Conservation (phyloP, 306 rosid genomes). For the Dryas drummondii region DNA sequence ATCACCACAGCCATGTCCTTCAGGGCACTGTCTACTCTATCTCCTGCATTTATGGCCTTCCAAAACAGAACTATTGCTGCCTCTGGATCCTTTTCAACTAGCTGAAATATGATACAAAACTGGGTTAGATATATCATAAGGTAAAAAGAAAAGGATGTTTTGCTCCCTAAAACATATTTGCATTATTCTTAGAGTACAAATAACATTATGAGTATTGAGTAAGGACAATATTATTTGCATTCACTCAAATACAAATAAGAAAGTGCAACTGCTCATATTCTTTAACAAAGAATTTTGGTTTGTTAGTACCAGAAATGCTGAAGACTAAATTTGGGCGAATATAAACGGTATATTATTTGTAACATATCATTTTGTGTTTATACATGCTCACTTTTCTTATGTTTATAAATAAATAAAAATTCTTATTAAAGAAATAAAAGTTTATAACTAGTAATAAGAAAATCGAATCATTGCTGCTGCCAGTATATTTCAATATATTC, state of each 20-base stretch:
- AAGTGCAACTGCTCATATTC: no score
- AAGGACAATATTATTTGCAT: no score
- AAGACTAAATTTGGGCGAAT: no score
- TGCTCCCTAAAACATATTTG: neutral
- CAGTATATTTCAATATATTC: neutral
- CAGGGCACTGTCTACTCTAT: slow-evolving; percentile 84
- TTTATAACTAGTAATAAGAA: neutral
- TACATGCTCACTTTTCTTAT: no score
- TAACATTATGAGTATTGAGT: neutral
- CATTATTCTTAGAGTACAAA: neutral
- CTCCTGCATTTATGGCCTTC: slow-evolving; percentile 82
- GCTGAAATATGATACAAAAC: slow-evolving; percentile 28
- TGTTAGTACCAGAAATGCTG: no score
- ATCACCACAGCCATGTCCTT: slow-evolving; percentile 94
- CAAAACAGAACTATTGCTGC: slow-evolving; percentile 70
- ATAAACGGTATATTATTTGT: no score
- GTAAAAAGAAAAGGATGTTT: neutral
- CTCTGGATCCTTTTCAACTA: slow-evolving; percentile 77
- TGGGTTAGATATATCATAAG: neutral
- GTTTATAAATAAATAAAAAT: no score
- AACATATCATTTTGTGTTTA: no score
- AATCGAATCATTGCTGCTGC: neutral
- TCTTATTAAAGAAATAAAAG: neutral
- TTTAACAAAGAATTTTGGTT: no score
- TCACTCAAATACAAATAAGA: no score